These are phyloP conservation scores for Termitomyces titanicus DNA, from an alignment of 768 basidiomycete species.

Conservation along the genomic window DNA sequence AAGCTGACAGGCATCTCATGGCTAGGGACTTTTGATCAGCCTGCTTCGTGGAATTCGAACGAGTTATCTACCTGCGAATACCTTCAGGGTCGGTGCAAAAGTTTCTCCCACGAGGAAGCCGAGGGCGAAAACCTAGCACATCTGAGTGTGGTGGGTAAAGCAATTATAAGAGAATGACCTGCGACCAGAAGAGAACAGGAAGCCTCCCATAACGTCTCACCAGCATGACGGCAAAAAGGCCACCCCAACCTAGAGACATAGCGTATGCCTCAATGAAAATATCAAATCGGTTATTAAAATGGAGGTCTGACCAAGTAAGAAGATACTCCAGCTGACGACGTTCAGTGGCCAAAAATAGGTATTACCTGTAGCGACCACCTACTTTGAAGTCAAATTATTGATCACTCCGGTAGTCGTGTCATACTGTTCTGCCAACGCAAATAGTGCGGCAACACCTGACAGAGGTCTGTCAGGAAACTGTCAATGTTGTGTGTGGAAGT, in stretches of 20 bases:
- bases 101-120: slow-evolving; percentile 50
- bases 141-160: too few relatives aligned
- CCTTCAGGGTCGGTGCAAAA: slow-evolving; percentile 44
- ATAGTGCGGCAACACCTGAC: slow-evolving; percentile 50
- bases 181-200: slow-evolving; percentile 56
- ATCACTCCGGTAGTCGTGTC: slow-evolving; percentile 46
- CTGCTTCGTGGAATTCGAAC: too few relatives aligned
- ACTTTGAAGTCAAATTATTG: slow-evolving; percentile 51
- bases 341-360: too few relatives aligned
- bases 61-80: slow-evolving; percentile 26
- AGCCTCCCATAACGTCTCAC: slow-evolving; percentile 52
- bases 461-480: neutral
- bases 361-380: too few relatives aligned
- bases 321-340: slow-evolving; percentile 52
- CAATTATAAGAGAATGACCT: slow-evolving; percentile 26
- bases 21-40: too few relatives aligned
- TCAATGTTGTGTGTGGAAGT: neutral
- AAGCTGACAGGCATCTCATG: slow-evolving; percentile 26
- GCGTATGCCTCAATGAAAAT: too few relatives aligned
- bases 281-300: too few relatives aligned
- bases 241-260: slow-evolving; percentile 46
- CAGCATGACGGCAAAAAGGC: slow-evolving; percentile 45
- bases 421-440: slow-evolving; percentile 48
- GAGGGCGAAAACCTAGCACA: slow-evolving; percentile 39
- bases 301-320: slow-evolving; percentile 35